phyloP scores from a whole-genome alignment of 108 stramenopile genomes.

The Nitzschia palea region DNA sequence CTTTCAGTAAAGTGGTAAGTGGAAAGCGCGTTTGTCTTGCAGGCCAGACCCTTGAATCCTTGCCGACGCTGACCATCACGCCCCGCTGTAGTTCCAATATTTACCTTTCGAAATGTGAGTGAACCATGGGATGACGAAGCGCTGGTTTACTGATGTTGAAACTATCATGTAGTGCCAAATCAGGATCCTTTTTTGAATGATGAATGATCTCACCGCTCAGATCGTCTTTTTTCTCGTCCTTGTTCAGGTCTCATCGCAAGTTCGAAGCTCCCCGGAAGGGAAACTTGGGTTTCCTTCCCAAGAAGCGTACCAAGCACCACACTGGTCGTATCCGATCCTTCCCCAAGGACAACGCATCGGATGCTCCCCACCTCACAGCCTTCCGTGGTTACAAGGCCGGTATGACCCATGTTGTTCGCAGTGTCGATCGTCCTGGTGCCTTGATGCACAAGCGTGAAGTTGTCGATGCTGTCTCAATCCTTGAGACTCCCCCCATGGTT shows the following conservation, averaged over 20 bases:
- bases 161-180: no score
- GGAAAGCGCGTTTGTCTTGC: no score
- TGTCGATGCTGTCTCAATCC: constrained; percentile 98
- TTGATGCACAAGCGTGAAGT: constrained; percentile 99
- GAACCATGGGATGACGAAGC: background rate
- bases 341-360: constrained; percentile 92
- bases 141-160: no score
- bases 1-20: constrained; percentile 8
- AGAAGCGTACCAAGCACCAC: constrained; percentile 99
- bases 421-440: constrained; percentile 98
- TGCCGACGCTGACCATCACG: no score
- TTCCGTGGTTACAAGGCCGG: constrained; percentile 99
- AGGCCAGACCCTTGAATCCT: no score
- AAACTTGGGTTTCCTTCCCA: constrained; percentile 97
- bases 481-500: constrained; percentile 99
- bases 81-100: no score
- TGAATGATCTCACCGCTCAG: background rate
- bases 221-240: background rate
- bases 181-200: no score
- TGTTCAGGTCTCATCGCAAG: constrained; percentile 94
- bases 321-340: constrained; percentile 94
- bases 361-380: constrained; percentile 95
- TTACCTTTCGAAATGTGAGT: constrained; percentile 19
- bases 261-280: constrained; percentile 98
- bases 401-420: constrained; percentile 99